These are phyloP conservation scores for Candida andamanensis DNA, from an alignment of 805 yeast species.

Conservation along the genomic window DNA sequence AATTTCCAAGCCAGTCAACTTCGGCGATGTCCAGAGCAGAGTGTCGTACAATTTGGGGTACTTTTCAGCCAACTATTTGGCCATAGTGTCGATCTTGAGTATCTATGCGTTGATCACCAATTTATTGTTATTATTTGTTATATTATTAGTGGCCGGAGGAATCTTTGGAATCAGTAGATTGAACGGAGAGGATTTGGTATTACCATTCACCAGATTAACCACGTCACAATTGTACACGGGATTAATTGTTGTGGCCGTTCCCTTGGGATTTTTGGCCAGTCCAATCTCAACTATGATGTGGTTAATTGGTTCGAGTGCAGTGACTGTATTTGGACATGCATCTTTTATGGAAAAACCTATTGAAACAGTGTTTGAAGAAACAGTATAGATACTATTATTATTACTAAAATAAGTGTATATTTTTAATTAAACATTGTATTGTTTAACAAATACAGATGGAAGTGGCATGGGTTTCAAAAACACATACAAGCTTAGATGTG, in stretches of 20 bases:
- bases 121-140: conserved; percentile 75
- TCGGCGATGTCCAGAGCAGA: conserved; percentile 85
- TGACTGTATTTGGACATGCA: conserved; percentile 80
- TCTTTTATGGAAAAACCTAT: conserved; percentile 90
- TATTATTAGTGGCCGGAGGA: conserved; percentile 67
- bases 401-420: conserved; percentile 3
- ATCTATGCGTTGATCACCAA: conserved; percentile 87
- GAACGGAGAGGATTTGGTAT: conserved; percentile 75
- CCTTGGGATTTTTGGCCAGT: conserved; percentile 80
- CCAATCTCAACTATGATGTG: conserved; percentile 88
- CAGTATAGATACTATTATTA: conserved; percentile 27
- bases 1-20: conserved; percentile 83
- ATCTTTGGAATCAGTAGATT: conserved; percentile 71
- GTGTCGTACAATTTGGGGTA: conserved; percentile 81
- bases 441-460: conserved; percentile 3
- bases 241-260: conserved; percentile 68
- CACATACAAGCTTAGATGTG: conserved; percentile 58
- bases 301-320: conserved; percentile 83
- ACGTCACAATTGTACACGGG: conserved; percentile 82
- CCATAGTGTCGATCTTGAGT: conserved; percentile 66
- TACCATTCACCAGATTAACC: conserved; percentile 67
- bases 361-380: conserved; percentile 90
- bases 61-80: conserved; percentile 80
- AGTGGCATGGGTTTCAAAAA: background rate
- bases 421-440: conserved; percentile 6